Conservation (phyloP, 495 filamentous ascomycete genomes). For the Astrothelium subdiscretum region DNA sequence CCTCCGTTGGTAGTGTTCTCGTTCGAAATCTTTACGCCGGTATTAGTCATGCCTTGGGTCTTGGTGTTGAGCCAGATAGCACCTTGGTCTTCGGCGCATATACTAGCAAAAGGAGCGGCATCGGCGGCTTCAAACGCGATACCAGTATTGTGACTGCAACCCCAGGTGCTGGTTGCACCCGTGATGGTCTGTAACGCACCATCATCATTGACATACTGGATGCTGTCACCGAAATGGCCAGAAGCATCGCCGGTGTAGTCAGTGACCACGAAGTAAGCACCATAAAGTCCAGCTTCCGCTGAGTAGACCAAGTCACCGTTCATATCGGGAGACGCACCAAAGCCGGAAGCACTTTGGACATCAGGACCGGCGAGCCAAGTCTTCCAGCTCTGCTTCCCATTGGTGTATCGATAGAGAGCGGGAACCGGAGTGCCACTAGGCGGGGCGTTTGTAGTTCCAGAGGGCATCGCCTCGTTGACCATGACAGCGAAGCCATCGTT, state of each 20-base stretch:
- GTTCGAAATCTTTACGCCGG: slow-evolving; percentile 43
- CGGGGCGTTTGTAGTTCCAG: slow-evolving; percentile 35
- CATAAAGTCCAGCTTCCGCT: slow-evolving; percentile 37
- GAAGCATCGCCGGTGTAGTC: slow-evolving; percentile 38
- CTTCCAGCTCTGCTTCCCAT: slow-evolving; percentile 38
- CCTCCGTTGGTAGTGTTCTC: slow-evolving; percentile 45
- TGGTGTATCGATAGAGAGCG: slow-evolving; percentile 37
- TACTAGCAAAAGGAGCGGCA: slow-evolving; percentile 37
- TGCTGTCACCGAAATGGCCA: slow-evolving; percentile 44
- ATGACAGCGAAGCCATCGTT: slow-evolving; percentile 45
- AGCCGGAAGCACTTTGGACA: slow-evolving; percentile 33
- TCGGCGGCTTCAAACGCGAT: slow-evolving; percentile 45
- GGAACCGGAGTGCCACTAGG: slow-evolving; percentile 35
- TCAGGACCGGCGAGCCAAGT: slow-evolving; percentile 40
- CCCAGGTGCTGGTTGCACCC: slow-evolving; percentile 39
- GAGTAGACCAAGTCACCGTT: slow-evolving; percentile 47
- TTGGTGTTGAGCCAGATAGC: slow-evolving; percentile 48
- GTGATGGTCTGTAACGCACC: slow-evolving; percentile 33
- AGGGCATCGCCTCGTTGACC: slow-evolving; percentile 37
- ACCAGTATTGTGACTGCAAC: slow-evolving; percentile 49
- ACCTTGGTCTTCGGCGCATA: slow-evolving; percentile 46
- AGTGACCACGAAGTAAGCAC: slow-evolving; percentile 44
- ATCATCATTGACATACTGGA: slow-evolving; percentile 37
- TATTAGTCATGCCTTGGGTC: slow-evolving; percentile 34
- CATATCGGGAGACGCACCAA: slow-evolving; percentile 37